Conservation (phyloP, 2,329 filamentous ascomycete genomes). For the Talaromyces albobiverticillius region DNA sequence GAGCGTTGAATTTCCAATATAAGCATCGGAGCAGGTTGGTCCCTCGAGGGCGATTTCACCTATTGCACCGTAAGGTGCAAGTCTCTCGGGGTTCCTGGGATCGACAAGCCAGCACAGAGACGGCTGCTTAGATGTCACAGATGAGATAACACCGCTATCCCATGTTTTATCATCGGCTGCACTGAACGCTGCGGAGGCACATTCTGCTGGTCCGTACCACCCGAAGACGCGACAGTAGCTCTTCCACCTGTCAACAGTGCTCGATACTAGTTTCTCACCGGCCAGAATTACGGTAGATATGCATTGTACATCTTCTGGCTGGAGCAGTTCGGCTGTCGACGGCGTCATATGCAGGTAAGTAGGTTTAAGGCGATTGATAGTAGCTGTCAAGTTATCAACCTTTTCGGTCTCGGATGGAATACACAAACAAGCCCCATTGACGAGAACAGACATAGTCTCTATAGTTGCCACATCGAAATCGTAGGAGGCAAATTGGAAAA, state of each 20-base stretch:
- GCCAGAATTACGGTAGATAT: constrained; percentile 1
- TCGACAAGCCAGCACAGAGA: constrained; percentile 10
- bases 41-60: constrained; percentile 44
- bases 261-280: background rate
- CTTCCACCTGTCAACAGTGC: constrained; percentile 34
- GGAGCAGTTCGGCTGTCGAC: constrained; percentile 1
- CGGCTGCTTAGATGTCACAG: background rate
- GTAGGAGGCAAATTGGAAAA: constrained; percentile 37
- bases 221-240: constrained; percentile 15
- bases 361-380: constrained; percentile 32
- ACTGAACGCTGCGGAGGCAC: background rate
- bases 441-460: constrained; percentile 34
- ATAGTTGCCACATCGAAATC: constrained; percentile 20
- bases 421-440: constrained; percentile 3
- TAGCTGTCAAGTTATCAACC: constrained; percentile 24
- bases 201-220: constrained; percentile 13
- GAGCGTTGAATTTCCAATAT: constrained; percentile 24
- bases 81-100: background rate
- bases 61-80: constrained; percentile 34
- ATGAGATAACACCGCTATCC: background rate
- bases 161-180: constrained; percentile 14
- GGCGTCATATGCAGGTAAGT: constrained; percentile 1
- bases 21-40: constrained; percentile 25
- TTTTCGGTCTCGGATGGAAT: constrained; percentile 28
- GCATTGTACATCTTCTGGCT: background rate